Percentiles rank a stretch among this genome's conserved stretches.
Conservation (phyloP, 208 protist genomes). For the Balamuthia mandrillaris region DNA sequence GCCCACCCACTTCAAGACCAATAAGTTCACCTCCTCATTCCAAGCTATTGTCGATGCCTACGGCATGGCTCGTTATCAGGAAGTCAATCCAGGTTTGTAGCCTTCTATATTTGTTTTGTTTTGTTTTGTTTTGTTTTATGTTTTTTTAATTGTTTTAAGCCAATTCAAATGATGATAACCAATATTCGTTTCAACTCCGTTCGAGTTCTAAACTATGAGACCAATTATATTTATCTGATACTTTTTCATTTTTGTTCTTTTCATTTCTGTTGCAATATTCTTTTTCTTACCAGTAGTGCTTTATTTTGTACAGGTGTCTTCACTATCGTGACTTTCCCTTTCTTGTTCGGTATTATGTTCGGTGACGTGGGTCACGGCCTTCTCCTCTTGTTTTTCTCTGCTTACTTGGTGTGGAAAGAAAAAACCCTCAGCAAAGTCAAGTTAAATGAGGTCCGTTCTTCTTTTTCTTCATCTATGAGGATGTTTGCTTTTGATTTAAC, state of each 20-base stretch:
- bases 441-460: slow-evolving; percentile 86
- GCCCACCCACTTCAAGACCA: slow-evolving; percentile 94
- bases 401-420: slow-evolving; percentile 76
- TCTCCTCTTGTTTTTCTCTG: slow-evolving; percentile 82
- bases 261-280: neutral
- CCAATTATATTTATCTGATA: too few species aligned
- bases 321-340: slow-evolving; percentile 98
- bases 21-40: slow-evolving; percentile 93
- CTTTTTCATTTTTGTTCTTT: neutral
- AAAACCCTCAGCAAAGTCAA: slow-evolving; percentile 79
- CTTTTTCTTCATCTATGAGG: slow-evolving; percentile 53
- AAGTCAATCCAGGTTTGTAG: slow-evolving; percentile 63
- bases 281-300: too few species aligned
- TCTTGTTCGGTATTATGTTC: slow-evolving; percentile 99
- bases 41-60: slow-evolving; percentile 97
- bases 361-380: slow-evolving; percentile 98
- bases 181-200: too few species aligned
- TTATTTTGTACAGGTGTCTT: slow-evolving; percentile 87
- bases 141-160: too few species aligned
- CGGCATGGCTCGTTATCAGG: slow-evolving; percentile 85
- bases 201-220: too few species aligned
- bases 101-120: neutral
- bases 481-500: slow-evolving; percentile 72
- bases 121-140: neutral
- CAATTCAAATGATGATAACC: too few species aligned